Evolutionary conservation across 345 rosid species (phyloP).

Genomic region (Bruguiera parviflora): DNA sequence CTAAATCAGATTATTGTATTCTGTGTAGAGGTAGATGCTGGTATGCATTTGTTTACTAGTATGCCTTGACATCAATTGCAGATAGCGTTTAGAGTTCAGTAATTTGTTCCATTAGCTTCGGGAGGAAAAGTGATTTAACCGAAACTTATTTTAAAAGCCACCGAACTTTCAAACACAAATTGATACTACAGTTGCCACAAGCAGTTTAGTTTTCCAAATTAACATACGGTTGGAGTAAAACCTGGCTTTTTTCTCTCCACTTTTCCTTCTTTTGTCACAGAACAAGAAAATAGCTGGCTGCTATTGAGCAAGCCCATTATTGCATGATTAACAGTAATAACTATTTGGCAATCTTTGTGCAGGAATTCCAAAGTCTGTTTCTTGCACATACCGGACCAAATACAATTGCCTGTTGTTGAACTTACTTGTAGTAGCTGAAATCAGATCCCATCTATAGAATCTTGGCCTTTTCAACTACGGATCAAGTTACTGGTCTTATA

Average conservation of each 20-base stretch:
- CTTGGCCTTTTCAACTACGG: constrained; percentile 14
- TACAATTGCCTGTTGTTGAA: constrained; percentile 15
- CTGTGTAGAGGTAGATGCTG: no score
- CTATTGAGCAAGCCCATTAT: constrained; percentile 1
- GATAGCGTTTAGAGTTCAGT: background rate
- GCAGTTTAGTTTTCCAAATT: background rate
- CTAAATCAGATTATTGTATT: no score
- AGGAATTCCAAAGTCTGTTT: constrained; percentile 20
- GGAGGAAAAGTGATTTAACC: background rate
- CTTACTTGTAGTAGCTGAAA: constrained; percentile 15
- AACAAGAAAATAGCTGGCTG: background rate
- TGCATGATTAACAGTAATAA: constrained; percentile 8
- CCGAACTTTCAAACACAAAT: background rate
- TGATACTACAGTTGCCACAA: background rate
- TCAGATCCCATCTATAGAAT: constrained; percentile 14
- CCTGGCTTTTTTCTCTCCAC: background rate
- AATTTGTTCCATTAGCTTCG: background rate
- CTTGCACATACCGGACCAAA: constrained; percentile 21
- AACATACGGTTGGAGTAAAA: background rate
- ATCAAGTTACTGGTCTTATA: constrained; percentile 8
- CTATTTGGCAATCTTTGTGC: constrained; percentile 13
- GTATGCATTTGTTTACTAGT: no score
- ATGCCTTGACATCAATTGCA: no score
- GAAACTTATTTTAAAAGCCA: background rate
- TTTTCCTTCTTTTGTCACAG: no score